Percentiles rank a stretch among this genome's conserved stretches.
phyloP scores from a whole-genome alignment of 2,329 filamentous ascomycete species.

The Pseudogymnoascus sp. region DNA sequence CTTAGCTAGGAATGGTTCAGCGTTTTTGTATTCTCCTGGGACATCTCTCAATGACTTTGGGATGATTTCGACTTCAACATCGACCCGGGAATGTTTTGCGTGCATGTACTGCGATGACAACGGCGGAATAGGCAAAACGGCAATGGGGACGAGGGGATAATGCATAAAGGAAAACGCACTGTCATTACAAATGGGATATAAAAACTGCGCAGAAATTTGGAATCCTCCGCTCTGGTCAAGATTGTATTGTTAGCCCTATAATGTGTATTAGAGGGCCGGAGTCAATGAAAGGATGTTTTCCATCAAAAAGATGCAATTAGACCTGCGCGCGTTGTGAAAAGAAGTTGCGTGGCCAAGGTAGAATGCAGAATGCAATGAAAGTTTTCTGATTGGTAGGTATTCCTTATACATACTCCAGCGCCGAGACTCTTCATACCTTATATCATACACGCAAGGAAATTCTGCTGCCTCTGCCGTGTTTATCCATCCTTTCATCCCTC shows the following conservation, averaged over 20 bases:
- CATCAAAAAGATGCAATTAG: background rate
- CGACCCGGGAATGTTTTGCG: background rate
- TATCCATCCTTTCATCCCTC: background rate
- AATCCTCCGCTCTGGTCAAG: background rate
- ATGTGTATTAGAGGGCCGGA: background rate
- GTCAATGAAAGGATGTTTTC: background rate
- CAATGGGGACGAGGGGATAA: background rate
- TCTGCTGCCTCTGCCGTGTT: background rate
- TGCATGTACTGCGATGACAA: background rate
- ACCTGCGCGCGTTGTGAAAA: background rate
- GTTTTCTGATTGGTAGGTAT: constrained; percentile 1
- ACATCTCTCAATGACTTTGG: background rate
- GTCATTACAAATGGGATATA: background rate
- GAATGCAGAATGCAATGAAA: background rate
- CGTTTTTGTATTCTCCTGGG: background rate
- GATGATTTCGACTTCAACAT: constrained; percentile 4
- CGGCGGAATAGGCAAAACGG: background rate
- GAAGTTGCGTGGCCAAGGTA: background rate
- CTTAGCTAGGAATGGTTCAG: background rate
- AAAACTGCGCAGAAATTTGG: background rate
- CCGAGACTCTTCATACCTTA: background rate
- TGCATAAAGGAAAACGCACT: background rate
- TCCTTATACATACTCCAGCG: constrained; percentile 4
- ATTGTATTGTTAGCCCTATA: background rate
- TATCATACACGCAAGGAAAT: background rate